A percentile compares a stretch with the other conserved stretches of the same genome.
These are phyloP conservation scores for Backusella westeae DNA, from an alignment of 192 early-diverging fungal genomes.

Conservation along the genomic window DNA sequence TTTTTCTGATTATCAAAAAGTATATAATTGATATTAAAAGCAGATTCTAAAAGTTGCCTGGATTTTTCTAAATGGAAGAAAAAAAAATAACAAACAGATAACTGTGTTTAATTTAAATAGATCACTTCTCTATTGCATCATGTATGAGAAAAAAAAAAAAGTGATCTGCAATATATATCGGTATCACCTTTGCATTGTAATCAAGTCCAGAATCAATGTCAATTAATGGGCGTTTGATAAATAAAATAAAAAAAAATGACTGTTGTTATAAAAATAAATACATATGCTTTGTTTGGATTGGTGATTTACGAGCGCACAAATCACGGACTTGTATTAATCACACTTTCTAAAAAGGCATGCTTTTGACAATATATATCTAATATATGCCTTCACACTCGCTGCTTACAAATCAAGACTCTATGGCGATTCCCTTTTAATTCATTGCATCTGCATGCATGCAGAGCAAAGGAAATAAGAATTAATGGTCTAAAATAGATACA, in stretches of 20 bases:
- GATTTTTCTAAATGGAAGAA: not conserved
- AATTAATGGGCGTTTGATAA: too few species aligned
- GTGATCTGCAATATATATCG: not conserved
- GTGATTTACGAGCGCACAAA: not conserved
- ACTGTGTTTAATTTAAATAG: too few species aligned
- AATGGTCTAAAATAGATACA: not conserved
- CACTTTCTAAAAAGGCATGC: not conserved
- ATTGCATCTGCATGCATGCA: not conserved
- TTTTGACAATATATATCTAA: not conserved
- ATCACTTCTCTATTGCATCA: too few species aligned
- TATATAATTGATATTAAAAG: not conserved
- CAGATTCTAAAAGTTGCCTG: not conserved
- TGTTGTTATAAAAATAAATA: not conserved
- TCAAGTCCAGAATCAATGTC: too few species aligned
- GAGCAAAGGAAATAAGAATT: not conserved
- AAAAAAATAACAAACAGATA: not conserved
- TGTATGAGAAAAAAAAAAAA: not conserved
- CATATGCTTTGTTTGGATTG: not conserved
- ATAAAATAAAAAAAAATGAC: not conserved
- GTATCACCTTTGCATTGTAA: too few species aligned
- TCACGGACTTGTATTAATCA: not conserved
- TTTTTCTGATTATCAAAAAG: not conserved
- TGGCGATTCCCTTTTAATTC: not conserved
- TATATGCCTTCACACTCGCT: not conserved
- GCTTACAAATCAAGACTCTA: not conserved